Percentiles rank a stretch among this genome's conserved stretches.
phyloP scores from a whole-genome alignment of 257 asterid genomes.

The Linaria vulgaris region DNA sequence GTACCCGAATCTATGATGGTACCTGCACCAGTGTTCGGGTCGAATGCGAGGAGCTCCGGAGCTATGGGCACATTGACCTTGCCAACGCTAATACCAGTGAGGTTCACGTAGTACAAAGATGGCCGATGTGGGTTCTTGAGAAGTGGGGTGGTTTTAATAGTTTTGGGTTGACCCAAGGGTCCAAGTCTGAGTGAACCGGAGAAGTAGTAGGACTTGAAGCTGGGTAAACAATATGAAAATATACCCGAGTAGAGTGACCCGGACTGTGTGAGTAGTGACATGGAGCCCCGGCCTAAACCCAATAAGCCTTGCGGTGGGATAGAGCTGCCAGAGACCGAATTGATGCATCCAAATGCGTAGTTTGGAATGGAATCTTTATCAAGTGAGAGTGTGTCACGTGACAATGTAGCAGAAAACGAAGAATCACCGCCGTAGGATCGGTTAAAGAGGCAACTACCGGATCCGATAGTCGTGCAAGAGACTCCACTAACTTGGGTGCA shows the following conservation, averaged over 20 bases:
- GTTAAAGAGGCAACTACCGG: conserved; percentile 62
- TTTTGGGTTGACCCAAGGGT: conserved; percentile 73
- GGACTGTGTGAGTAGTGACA: conserved; percentile 73
- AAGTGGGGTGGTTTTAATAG: conserved; percentile 67
- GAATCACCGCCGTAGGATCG: conserved; percentile 78
- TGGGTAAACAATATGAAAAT: conserved; percentile 80
- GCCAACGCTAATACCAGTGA: conserved; percentile 78
- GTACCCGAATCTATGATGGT: conserved; percentile 90
- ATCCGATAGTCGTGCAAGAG: conserved; percentile 53
- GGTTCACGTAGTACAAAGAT: conserved; percentile 76
- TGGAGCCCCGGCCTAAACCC: conserved; percentile 85
- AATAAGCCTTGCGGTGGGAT: conserved; percentile 83
- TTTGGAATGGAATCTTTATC: conserved; percentile 54
- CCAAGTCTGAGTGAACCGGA: conserved; percentile 93
- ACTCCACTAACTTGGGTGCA: conserved; percentile 64
- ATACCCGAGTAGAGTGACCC: conserved; percentile 66
- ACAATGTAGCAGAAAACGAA: conserved; percentile 56
- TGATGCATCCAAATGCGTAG: conserved; percentile 81
- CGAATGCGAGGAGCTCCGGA: conserved; percentile 58
- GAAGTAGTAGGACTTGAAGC: conserved; percentile 78
- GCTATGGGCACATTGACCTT: conserved; percentile 54
- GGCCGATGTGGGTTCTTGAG: conserved; percentile 83
- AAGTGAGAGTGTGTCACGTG: conserved; percentile 63
- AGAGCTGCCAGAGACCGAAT: conserved; percentile 51
- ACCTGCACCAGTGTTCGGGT: conserved; percentile 73